These are phyloP conservation scores for Evansstolkia leycettana DNA, from an alignment of 495 filamentous ascomycete species.

Conservation along the genomic window DNA sequence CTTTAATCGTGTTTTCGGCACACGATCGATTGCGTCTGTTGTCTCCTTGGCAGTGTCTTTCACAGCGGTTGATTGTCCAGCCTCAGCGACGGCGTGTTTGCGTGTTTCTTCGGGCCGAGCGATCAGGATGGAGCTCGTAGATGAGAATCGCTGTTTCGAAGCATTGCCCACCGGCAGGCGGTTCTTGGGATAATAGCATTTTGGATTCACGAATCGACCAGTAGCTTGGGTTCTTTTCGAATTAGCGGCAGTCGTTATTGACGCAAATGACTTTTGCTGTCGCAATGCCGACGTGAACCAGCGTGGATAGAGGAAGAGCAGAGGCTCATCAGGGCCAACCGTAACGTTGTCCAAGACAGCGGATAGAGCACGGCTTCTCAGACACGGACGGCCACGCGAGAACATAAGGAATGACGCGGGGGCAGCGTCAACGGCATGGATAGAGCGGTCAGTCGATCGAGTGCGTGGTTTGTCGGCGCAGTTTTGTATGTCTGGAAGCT, in stretches of 20 bases:
- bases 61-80: too few species aligned
- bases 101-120: too few species aligned
- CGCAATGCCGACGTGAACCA: slow-evolving; percentile 21
- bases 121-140: neutral
- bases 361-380: slow-evolving; percentile 26
- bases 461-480: too few species aligned
- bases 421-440: neutral
- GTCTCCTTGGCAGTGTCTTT: too few species aligned
- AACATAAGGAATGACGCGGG: slow-evolving; percentile 22
- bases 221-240: neutral
- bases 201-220: neutral
- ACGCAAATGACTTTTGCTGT: slow-evolving; percentile 13
- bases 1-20: too few species aligned
- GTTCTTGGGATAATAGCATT: neutral
- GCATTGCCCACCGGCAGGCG: neutral
- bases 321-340: slow-evolving; percentile 26
- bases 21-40: too few species aligned
- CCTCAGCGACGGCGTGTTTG: too few species aligned
- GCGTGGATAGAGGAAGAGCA: slow-evolving; percentile 36
- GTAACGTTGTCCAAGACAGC: slow-evolving; percentile 25
- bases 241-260: slow-evolving; percentile 5
- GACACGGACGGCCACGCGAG: slow-evolving; percentile 27
- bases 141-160: neutral
- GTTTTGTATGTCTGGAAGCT: too few species aligned
- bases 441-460: too few species aligned